A percentile compares a stretch with the other conserved stretches of the same genome.
Conservation (phyloP, 176 grass and related monocot species). For the Cenchrus americanus region DNA sequence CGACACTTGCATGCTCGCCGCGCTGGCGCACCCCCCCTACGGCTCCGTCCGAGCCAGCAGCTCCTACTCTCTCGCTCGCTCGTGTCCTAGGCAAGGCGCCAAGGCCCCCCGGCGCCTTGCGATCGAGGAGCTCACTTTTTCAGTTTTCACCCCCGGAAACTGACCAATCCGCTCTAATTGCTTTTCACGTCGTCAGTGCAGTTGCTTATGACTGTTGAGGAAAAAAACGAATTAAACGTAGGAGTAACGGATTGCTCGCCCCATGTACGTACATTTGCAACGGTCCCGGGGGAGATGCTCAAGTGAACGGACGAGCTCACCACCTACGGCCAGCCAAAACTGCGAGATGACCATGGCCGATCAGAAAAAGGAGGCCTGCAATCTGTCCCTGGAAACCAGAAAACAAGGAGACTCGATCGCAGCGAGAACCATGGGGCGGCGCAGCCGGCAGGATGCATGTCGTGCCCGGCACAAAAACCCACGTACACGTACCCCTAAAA, state of each 20-base stretch:
- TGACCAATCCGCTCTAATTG: too few relatives aligned
- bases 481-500: too few relatives aligned
- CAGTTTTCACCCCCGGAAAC: too few relatives aligned
- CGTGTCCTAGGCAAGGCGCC: slow-evolving; percentile 16
- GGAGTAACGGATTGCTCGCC: too few relatives aligned
- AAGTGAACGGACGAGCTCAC: too few relatives aligned
- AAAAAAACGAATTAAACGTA: too few relatives aligned
- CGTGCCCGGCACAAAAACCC: slow-evolving; percentile 17
- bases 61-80: not conserved
- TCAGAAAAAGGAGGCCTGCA: slow-evolving; percentile 16
- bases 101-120: too few relatives aligned
- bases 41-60: not conserved
- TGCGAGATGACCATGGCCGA: not conserved
- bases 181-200: too few relatives aligned
- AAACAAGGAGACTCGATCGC: not conserved
- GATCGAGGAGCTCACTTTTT: too few relatives aligned
- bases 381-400: not conserved
- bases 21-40: slow-evolving; percentile 30
- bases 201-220: too few relatives aligned
- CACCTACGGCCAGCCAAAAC: not conserved
- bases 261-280: too few relatives aligned
- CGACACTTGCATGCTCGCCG: slow-evolving; percentile 36
- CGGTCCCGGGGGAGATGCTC: too few relatives aligned
- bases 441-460: not conserved
- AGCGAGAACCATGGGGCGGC: not conserved